Base-by-base conservation (phyloP, 2,329 filamentous ascomycete genomes). In the Pseudomassariella vexata region DNA sequence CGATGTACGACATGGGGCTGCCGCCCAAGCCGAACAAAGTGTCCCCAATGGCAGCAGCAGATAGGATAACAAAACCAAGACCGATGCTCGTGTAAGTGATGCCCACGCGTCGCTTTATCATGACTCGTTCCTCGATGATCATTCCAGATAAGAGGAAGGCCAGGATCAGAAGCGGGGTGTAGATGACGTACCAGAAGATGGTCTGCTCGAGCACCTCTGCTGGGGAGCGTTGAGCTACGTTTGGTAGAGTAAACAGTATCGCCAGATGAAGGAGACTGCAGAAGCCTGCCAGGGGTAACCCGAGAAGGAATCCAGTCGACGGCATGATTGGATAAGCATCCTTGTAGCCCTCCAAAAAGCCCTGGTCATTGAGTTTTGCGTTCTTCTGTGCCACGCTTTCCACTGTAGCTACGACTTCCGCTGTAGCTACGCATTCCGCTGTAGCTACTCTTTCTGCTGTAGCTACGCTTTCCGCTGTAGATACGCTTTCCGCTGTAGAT, bases 1-100 rank as follows among this genome's bases (percentile, higher is more conserved):
- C 47, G 22, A 50, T 37, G 23, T 50, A 50, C 9, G 47, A 50
- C 44, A 50, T 44, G 6, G 47, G 47, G 18, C 39, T 41, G 10
- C 47, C 47, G 3, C 47, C 46, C 14, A 50, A 38, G 5, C 47
- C 47, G 19, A 40, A 47, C 2, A 48, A 30, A 5, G 44, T 50
- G 22, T 50, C 47, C 9, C 46, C 16, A 10, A 44, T 41, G 3
- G 44, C 38, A 1, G 18, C 42, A 3, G 40, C 32, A 9, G 46
- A 47, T 6, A 47, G 19, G 6, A 35, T 12, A 6, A 32, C 32
- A 11, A 39, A 32, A 6, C 39, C 16, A n/a, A 27, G 30, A 14
- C 38, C 40, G 3, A 46, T 35, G 20, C 32, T 26, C 19, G 33
- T 32, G 36, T 45, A 50, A 11, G 38, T 34, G 16, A 24, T 15